These are phyloP conservation scores for Chaetomium cochliodes DNA, from an alignment of 495 filamentous ascomycete species.

Conservation along the genomic window DNA sequence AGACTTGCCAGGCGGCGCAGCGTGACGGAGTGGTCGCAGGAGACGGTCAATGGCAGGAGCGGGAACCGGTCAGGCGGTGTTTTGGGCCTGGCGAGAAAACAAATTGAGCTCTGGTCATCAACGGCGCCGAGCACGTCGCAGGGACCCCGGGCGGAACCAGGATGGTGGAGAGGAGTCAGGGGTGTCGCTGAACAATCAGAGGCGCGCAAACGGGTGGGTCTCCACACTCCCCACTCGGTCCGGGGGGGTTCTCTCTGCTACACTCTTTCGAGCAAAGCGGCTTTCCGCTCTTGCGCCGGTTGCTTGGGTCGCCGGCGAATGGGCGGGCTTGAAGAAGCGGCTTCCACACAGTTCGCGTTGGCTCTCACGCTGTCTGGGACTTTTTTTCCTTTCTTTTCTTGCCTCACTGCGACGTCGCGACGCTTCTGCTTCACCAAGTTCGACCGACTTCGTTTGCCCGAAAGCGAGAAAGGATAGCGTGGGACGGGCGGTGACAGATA, in stretches of 20 bases:
- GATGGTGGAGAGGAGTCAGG: slow-evolving; percentile 30
- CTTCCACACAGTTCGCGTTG: neutral
- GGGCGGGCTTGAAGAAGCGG: slow-evolving; percentile 8
- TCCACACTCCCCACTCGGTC: slow-evolving; percentile 23
- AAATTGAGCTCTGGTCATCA: slow-evolving; percentile 30
- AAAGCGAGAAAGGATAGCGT: neutral
- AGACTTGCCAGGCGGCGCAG: slow-evolving; percentile 11
- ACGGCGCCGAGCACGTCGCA: slow-evolving; percentile 31
- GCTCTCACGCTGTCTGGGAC: neutral
- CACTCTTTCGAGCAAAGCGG: slow-evolving; percentile 14
- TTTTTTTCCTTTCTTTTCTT: slow-evolving; percentile 4
- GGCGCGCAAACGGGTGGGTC: slow-evolving; percentile 30
- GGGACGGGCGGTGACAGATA: slow-evolving; percentile 18
- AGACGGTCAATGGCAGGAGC: slow-evolving; percentile 27
- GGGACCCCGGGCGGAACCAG: slow-evolving; percentile 26
- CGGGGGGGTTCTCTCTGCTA: slow-evolving; percentile 22
- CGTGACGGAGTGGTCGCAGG: slow-evolving; percentile 21
- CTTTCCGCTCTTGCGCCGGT: neutral
- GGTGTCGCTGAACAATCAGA: slow-evolving; percentile 31
- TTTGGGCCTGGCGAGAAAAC: slow-evolving; percentile 24
- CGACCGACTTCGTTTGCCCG: slow-evolving; percentile 1
- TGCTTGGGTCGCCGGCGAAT: slow-evolving; percentile 20
- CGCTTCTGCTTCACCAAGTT: neutral
- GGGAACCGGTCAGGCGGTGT: slow-evolving; percentile 26
- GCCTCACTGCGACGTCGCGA: neutral